Conservation (phyloP, 2,329 filamentous ascomycete genomes). For the Beauveria caledonica region DNA sequence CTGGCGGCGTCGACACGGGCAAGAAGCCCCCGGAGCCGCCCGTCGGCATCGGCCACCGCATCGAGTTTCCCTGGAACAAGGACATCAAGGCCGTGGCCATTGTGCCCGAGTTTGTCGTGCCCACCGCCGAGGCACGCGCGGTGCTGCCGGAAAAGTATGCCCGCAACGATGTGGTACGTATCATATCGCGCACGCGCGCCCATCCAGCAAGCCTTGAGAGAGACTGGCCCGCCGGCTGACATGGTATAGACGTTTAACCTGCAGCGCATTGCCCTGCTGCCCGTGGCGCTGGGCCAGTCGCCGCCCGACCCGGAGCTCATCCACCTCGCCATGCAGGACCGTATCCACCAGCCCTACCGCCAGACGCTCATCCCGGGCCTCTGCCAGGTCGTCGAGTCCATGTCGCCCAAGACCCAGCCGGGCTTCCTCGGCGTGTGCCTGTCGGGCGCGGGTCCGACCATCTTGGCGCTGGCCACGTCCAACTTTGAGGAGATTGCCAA, state of each 20-base stretch:
- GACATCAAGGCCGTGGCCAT: slow-evolving; percentile 97
- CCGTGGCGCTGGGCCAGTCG: slow-evolving; percentile 79
- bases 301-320: slow-evolving; percentile 91
- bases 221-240: slow-evolving; percentile 11
- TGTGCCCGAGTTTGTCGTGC: slow-evolving; percentile 90
- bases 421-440: slow-evolving; percentile 91
- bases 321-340: slow-evolving; percentile 97
- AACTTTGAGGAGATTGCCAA: slow-evolving; percentile 84
- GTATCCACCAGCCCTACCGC: slow-evolving; percentile 93
- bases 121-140: slow-evolving; percentile 82
- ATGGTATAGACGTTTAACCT: slow-evolving; percentile 76
- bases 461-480: slow-evolving; percentile 81
- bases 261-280: slow-evolving; percentile 84
- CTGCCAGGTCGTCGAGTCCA: slow-evolving; percentile 80
- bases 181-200: slow-evolving; percentile 23
- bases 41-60: slow-evolving; percentile 86
- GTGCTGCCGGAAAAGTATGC: slow-evolving; percentile 77
- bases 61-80: slow-evolving; percentile 86
- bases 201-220: not conserved
- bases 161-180: slow-evolving; percentile 69
- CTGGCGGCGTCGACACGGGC: slow-evolving; percentile 86
- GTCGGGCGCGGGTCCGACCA: slow-evolving; percentile 90
- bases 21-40: slow-evolving; percentile 82
- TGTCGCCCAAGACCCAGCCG: slow-evolving; percentile 78
- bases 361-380: slow-evolving; percentile 86